Evolutionary conservation across 257 asterid genomes (phyloP), one percentile per base, ranked within the genome.

Genomic region (Fraxinus cuspidata): DNA sequence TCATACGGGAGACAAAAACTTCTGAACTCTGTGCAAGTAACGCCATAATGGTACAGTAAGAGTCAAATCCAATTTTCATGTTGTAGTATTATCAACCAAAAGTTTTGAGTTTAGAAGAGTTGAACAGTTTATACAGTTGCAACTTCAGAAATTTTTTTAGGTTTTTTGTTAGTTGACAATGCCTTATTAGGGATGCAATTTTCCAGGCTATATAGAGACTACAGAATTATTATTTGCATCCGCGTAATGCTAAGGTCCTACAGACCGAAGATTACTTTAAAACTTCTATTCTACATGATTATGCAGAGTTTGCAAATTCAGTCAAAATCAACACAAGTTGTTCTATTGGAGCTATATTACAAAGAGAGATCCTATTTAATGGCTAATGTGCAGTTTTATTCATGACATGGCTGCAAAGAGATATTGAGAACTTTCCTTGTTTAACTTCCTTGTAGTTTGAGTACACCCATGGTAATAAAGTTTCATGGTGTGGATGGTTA

Each of bases 181-280:
- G 60, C 8, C 23, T 49, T 49, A 0, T 16, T 49, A 49, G 19
- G 21, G 60, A 49, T 15, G 60, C 7, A 3, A 15, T 49, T 13
- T 49, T 16, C 23, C 21, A 13, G 60, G 60, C 60, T 13, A 5
- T 18, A 49, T 21, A 15, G 7, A 49, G 7, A 18, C 21, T 16
- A 49, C 8, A 40, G 21, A 35, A 29, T 38, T 16, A 49, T 49
- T 16, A 49, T 49, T 49, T 15, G 53, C 60, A 2, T 10, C 42
- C 60, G n/a, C 73, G 37, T 72, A 15, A 21, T 35, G 74, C 19
- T 19, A 44, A 67, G 40, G 73, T 66, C 71, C 49, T 49, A 42
- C 6, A 37, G 12, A 42, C n/a, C 40, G 70, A 69, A 15, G 65
- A 76, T 63, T 74, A 8, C 15, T 19, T 58, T 77, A 28, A 16